A percentile compares a stretch with the other conserved stretches of the same genome.
Conservation (phyloP, 306 rosid genomes). For the Cicer pinnatifidum region DNA sequence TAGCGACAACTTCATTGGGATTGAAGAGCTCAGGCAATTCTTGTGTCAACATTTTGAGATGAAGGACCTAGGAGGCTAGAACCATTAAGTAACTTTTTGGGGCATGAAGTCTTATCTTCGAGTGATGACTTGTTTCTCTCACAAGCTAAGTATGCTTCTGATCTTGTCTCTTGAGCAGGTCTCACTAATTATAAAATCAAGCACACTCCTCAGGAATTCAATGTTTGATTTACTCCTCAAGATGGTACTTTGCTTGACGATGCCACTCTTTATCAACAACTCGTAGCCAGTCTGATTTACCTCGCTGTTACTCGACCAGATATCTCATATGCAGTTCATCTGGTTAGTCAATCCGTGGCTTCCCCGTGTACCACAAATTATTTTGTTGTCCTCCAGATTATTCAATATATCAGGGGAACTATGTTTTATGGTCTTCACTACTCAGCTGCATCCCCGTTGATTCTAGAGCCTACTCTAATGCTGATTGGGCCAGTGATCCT, state of each 20-base stretch:
- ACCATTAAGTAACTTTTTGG: not conserved
- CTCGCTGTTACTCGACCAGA: not conserved
- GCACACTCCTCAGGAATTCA: not conserved
- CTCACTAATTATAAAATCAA: not conserved
- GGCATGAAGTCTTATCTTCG: not conserved
- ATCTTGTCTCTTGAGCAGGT: not conserved
- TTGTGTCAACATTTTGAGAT: not conserved
- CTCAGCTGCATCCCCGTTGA: not conserved
- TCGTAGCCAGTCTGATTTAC: not conserved
- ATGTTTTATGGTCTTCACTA: not conserved
- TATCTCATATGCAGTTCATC: not conserved
- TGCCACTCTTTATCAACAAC: not conserved
- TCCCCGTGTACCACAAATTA: conserved; percentile 6
- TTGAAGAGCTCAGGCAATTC: not conserved
- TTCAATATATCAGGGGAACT: not conserved
- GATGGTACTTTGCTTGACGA: not conserved
- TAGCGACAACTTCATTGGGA: not conserved
- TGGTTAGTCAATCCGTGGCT: not conserved
- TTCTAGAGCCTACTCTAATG: not conserved
- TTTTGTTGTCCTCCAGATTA: not conserved
- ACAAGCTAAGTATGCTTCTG: not conserved
- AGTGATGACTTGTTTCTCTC: too few species aligned
- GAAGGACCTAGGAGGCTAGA: not conserved
- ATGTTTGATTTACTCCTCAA: not conserved
- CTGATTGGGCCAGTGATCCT: not conserved